These are phyloP conservation scores for Neospora caninum DNA, from an alignment of 169 alveolate genomes.

Conservation along the genomic window DNA sequence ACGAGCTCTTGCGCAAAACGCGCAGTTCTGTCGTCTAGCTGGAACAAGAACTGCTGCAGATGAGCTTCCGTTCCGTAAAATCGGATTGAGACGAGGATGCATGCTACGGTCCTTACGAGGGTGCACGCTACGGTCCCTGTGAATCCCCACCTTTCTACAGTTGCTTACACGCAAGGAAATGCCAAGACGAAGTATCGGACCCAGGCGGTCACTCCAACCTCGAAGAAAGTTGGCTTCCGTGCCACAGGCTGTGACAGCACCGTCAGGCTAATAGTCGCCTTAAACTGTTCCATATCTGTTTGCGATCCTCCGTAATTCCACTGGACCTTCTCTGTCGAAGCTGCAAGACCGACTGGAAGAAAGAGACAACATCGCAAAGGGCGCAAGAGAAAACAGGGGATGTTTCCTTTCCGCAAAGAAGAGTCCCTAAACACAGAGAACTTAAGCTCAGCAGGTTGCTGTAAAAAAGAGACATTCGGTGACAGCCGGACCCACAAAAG, in stretches of 20 bases:
- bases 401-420: no score
- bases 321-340: neutral
- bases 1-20: no score
- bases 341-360: neutral
- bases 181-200: conserved; percentile 23
- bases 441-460: no score
- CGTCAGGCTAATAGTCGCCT: neutral
- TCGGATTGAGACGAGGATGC: no score
- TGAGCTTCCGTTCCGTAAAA: no score
- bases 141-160: neutral
- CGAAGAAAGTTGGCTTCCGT: neutral
- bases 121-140: neutral
- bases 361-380: neutral
- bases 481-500: no score
- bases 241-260: neutral
- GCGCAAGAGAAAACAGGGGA: no score
- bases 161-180: conserved; percentile 30
- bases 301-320: neutral
- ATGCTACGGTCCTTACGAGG: no score
- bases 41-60: no score
- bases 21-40: no score
- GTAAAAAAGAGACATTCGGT: no score
- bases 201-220: conserved; percentile 1
- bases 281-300: neutral
- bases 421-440: no score